Percentiles rank a stretch among this genome's conserved stretches.
These are phyloP conservation scores for Coffea humblotiana DNA, from an alignment of 305 asterid species.

Conservation along the genomic window DNA sequence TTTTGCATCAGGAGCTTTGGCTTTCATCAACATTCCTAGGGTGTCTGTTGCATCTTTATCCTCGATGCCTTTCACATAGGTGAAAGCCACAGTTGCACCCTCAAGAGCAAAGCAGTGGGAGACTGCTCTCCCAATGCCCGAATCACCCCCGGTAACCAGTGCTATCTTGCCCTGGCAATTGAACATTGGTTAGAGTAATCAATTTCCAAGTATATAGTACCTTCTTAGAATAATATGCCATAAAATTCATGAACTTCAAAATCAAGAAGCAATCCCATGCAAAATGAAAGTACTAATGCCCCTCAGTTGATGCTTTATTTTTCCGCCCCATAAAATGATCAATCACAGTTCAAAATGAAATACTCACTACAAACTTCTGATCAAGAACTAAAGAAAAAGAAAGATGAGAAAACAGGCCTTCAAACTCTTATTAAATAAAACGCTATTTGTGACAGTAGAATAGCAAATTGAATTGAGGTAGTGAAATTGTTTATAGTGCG, in stretches of 20 bases:
- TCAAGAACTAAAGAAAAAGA: background rate
- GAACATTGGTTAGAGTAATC: background rate
- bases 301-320: background rate
- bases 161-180: conserved; percentile 64
- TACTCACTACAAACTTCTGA: background rate
- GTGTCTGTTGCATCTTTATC: conserved; percentile 75
- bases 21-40: conserved; percentile 38
- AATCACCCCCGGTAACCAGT: conserved; percentile 74
- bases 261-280: background rate
- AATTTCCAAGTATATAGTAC: background rate
- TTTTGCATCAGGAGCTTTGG: conserved; percentile 47
- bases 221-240: background rate
- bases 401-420: too few species aligned
- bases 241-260: background rate
- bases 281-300: background rate
- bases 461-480: too few species aligned
- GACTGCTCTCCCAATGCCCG: conserved; percentile 83
- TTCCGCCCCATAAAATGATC: background rate
- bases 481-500: too few species aligned
- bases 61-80: conserved; percentile 69
- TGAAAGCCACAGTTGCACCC: conserved; percentile 82
- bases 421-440: too few species aligned
- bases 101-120: conserved; percentile 61
- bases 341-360: too few species aligned
- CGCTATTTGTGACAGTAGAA: too few species aligned